Evolutionary conservation across 116 monocot genomes (phyloP).

Genomic region (Posidonia oceanica): DNA sequence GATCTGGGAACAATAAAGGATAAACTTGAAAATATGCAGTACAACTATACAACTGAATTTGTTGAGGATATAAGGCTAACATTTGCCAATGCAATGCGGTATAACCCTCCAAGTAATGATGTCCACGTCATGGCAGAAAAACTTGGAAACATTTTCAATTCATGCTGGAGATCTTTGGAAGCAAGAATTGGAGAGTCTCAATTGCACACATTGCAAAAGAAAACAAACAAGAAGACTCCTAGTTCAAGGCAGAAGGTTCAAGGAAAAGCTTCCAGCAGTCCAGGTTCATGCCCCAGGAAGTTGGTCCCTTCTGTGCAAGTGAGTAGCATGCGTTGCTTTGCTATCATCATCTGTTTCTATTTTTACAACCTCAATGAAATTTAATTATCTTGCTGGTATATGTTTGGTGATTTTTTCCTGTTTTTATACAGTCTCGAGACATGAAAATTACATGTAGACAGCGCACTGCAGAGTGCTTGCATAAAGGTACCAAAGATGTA

Average conservation of each 20-base stretch:
- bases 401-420: background rate
- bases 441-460: background rate
- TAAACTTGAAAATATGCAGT: conserved; percentile 41
- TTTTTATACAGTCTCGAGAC: conserved; percentile 1
- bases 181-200: conserved; percentile 20
- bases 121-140: conserved; percentile 71
- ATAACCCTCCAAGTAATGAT: conserved; percentile 71
- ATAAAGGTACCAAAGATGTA: conserved; percentile 1
- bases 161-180: conserved; percentile 65
- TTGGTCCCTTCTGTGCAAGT: background rate
- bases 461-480: no score
- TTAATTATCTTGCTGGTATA: background rate
- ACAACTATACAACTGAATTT: conserved; percentile 44
- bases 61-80: conserved; percentile 70
- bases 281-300: background rate
- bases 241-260: background rate
- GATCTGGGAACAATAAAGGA: conserved; percentile 65
- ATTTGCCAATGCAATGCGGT: conserved; percentile 76
- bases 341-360: background rate
- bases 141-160: conserved; percentile 58
- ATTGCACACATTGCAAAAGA: conserved; percentile 18
- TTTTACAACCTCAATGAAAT: background rate
- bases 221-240: background rate
- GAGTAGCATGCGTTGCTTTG: background rate
- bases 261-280: background rate